Base-by-base conservation (phyloP, 1,284 basidiomycete species). In the Earliella scabrosa region DNA sequence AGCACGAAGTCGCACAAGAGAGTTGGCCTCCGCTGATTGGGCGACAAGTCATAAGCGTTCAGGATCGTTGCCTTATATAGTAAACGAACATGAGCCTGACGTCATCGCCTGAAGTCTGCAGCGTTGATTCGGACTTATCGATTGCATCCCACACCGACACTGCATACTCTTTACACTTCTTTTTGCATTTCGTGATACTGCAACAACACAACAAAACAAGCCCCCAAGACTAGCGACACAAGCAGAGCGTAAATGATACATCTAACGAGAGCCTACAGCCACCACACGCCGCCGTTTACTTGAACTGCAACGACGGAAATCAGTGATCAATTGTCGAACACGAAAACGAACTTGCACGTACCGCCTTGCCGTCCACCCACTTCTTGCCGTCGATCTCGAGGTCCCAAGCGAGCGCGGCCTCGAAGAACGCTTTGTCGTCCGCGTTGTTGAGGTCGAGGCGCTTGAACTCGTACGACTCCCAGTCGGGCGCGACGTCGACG, bases 351-450 rank as follows among this genome's bases (percentile, higher is more conserved):
- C 2, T 38, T 14, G 14, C 7, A 39, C 54, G 80, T 70, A 92
- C 90, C 74, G 86, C 89, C 81, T 92, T 93, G 66, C 92, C 92
- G 75, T 93, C 92, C 58, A 78, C 88, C 90, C 90, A 95, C 72
- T 85, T 82, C 83, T 92, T 93, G 50, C 89, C 95, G 63, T 88
- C 86, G 56, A 94, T 67, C 76, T 88, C 86, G 60, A 95, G 77
- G 77, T 96, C 93, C 95, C 95, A 97, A 52, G 93, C 91, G 63
- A 95, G 82, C 34, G 91, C 90, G 64, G 80, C 88, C 81, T 95
- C 93, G 72, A 97, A 95, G 86, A 91, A 95, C 64, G 80, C 80
- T 82, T 94, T 94, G 71, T 96, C 88, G 29, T 79, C 86, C 34
- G 77, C 77, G 60, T 87, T 88, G 49, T 71, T 73, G 47, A 91